Base-by-base conservation (phyloP, 2,329 filamentous ascomycete genomes). In the Bretziella fagacearum region DNA sequence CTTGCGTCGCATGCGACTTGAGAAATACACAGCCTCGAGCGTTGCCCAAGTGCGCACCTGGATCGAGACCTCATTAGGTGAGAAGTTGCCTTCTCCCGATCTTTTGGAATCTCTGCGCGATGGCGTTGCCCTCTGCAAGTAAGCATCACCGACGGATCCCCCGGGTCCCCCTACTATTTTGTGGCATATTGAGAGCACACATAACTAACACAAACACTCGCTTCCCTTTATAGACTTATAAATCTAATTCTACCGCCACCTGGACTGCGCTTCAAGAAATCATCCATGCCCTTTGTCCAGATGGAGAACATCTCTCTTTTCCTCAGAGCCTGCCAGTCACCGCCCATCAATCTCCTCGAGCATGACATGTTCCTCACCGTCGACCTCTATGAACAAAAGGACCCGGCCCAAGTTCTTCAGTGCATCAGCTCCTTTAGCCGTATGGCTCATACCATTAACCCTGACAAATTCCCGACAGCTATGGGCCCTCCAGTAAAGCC, bases 281-380 rank as follows among this genome's bases (percentile, higher is more conserved):
- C 87, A 1, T 66, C 77, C 33, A 96, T 96, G 89, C 91, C 91
- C 0, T 98, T 98, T 60, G 89, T 96, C 33, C 91, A 98, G 63
- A 96, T 96, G 87, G 91, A 98, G 63, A 98, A 98, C 61, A 95
- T 98, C 58, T 93, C 87, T 3, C 84, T 93, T 59, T 98, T 95
- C 64, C 76, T 98, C 46, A 78, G 76, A 57, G 86, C 85, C 51
- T 93, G 87, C 67, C 84, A 94, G 63, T 68, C 74, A 44, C 76
- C 83, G 22, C 91, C 91, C 0, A 68, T 98, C 45, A 87, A 79
- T 62, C 77, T 98, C 51, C 86, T 84, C 49, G 79, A 87, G 39
- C 91, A 98, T 66, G 91, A 98, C 63, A 79, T 87, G 54, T 98
- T 98, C 65, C 77, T 96, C 52, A 98, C 91, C 4, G 89, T 98